Evolutionary conservation across 371 early-diverging fungal species (phyloP).

Genomic region (Mortierella sp.): DNA sequence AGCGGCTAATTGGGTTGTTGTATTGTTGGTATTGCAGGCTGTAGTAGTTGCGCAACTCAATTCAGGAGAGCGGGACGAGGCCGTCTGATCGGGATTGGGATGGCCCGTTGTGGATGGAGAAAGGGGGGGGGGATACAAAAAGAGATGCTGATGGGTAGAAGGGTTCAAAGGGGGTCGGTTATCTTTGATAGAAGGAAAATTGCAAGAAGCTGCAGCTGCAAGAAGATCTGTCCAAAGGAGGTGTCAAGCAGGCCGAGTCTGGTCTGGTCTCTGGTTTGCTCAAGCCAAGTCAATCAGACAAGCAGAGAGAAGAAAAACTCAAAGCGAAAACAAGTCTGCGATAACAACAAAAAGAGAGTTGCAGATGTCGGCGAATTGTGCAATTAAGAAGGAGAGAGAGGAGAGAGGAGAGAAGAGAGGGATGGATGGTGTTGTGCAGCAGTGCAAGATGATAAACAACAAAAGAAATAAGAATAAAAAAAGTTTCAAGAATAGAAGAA

Average conservation of each 20-base stretch:
- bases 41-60: conserved; percentile 15
- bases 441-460: not conserved
- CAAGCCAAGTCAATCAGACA: not conserved
- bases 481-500: conserved; percentile 2
- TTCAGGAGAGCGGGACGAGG: conserved; percentile 8
- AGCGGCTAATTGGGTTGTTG: not conserved
- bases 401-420: not conserved
- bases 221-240: not conserved
- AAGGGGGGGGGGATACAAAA: not conserved
- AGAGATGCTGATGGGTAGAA: conserved; percentile 15
- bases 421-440: not conserved
- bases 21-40: conserved; percentile 1
- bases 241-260: not conserved
- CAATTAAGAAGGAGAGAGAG: not conserved
- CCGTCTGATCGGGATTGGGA: conserved; percentile 4
- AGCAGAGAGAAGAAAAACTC: not conserved
- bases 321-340: not conserved
- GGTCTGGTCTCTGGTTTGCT: too few relatives aligned
- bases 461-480: not conserved
- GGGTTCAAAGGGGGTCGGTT: conserved; percentile 15
- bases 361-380: conserved; percentile 7
- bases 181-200: too few relatives aligned
- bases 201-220: not conserved
- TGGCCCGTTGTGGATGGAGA: conserved; percentile 5
- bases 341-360: not conserved